These are phyloP conservation scores for Clarkia xantiana DNA, from an alignment of 345 rosid species.

Conservation along the genomic window DNA sequence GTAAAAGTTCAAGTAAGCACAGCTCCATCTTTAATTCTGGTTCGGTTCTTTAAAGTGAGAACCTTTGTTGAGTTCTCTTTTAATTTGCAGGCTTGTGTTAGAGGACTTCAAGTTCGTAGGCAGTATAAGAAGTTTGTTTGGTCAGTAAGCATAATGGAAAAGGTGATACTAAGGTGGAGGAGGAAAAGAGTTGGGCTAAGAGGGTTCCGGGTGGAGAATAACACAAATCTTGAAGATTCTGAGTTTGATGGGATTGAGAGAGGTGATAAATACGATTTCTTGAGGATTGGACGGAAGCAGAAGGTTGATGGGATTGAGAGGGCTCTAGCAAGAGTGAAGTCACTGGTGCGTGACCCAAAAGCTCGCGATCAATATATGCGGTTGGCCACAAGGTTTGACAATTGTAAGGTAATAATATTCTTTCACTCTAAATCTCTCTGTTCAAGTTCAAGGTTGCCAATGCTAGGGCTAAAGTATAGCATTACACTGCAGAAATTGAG, in stretches of 20 bases:
- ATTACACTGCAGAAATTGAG: too few species aligned
- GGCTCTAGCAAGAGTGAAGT: constrained; percentile 49
- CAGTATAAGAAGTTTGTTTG: constrained; percentile 47
- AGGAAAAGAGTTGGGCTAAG: constrained; percentile 48
- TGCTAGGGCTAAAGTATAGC: background rate
- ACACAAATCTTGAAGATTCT: constrained; percentile 1
- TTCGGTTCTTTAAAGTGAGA: too few species aligned
- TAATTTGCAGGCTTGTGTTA: constrained; percentile 44
- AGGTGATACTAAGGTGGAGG: constrained; percentile 57
- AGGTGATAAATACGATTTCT: constrained; percentile 40
- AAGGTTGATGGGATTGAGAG: constrained; percentile 39
- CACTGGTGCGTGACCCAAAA: constrained; percentile 43
- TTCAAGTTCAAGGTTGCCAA: background rate
- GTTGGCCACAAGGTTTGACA: constrained; percentile 22
- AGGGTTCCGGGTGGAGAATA: constrained; percentile 26
- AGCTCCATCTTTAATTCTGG: background rate
- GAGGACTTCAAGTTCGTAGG: constrained; percentile 51
- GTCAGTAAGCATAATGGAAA: constrained; percentile 52
- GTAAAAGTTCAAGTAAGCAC: constrained; percentile 47
- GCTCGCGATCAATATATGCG: constrained; percentile 61
- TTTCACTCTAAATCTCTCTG: background rate
- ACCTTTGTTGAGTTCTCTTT: background rate
- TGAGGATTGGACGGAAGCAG: constrained; percentile 36
- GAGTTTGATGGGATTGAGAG: constrained; percentile 12
- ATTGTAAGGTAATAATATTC: constrained; percentile 18